These are phyloP conservation scores for Alternaria hordeiaustralica DNA, from an alignment of 2,329 filamentous ascomycete genomes.

Conservation along the genomic window DNA sequence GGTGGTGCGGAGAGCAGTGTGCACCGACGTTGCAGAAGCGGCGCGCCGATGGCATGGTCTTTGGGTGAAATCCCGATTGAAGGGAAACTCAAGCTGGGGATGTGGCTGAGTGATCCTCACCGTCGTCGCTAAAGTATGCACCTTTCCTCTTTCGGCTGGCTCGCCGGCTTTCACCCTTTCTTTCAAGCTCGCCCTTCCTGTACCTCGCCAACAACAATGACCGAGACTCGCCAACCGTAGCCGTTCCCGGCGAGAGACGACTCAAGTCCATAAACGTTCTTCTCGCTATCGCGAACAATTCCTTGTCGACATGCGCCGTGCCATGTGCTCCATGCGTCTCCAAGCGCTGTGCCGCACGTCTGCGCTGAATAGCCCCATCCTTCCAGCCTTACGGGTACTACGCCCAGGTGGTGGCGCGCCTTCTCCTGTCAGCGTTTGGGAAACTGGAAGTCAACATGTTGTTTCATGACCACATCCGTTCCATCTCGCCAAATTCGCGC, in stretches of 20 bases:
- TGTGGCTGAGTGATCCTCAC: conserved; percentile 1
- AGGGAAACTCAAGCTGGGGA: neutral
- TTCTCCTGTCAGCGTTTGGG: conserved; percentile 14
- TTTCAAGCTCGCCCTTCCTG: neutral
- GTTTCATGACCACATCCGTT: conserved; percentile 3
- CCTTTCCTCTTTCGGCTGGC: neutral
- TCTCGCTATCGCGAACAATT: neutral
- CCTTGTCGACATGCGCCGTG: neutral
- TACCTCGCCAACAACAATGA: neutral
- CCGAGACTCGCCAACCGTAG: neutral
- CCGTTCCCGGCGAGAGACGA: neutral
- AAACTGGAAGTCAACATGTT: neutral
- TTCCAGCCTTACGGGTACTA: conserved; percentile 4
- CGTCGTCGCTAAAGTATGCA: neutral
- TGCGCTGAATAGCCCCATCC: neutral
- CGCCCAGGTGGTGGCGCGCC: conserved; percentile 4
- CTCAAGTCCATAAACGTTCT: neutral
- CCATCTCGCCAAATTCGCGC: conserved; percentile 5
- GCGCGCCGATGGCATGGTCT: neutral
- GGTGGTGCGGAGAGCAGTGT: neutral
- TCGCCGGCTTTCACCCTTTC: neutral
- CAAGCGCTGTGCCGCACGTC: neutral
- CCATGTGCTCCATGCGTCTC: neutral
- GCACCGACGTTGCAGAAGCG: neutral
- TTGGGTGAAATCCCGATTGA: neutral